Percentiles rank a stretch among this genome's conserved stretches.
These are phyloP conservation scores for Tetrapisispora iriomotensis DNA, from an alignment of 805 yeast species.

Conservation along the genomic window DNA sequence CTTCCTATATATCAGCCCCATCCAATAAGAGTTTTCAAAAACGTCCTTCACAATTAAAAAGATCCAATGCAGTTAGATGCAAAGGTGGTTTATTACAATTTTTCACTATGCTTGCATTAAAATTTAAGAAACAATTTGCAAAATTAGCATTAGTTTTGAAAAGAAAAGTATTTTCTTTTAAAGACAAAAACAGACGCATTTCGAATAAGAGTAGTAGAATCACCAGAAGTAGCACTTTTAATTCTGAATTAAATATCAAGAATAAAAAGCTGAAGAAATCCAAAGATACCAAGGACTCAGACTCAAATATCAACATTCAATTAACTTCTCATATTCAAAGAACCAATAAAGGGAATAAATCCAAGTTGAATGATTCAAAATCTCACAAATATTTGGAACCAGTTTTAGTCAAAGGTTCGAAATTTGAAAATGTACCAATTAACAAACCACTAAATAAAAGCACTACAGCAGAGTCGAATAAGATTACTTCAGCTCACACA, in stretches of 20 bases:
- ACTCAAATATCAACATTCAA: slow-evolving; percentile 10
- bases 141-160: slow-evolving; percentile 23
- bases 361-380: slow-evolving; percentile 23
- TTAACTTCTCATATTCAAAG: slow-evolving; percentile 23
- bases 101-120: slow-evolving; percentile 20
- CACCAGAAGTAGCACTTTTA: neutral
- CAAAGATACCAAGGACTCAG: neutral
- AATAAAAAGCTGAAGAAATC: neutral
- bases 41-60: slow-evolving; percentile 8
- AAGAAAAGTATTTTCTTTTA: slow-evolving; percentile 15
- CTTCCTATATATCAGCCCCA: slow-evolving; percentile 1
- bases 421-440: neutral
- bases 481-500: no score
- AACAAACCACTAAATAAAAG: neutral
- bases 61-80: slow-evolving; percentile 31
- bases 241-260: neutral
- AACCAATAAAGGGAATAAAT: slow-evolving; percentile 22
- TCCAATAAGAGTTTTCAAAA: slow-evolving; percentile 1
- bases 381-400: slow-evolving; percentile 17
- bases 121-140: slow-evolving; percentile 18
- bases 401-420: slow-evolving; percentile 5
- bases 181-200: neutral
- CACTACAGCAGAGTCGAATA: neutral
- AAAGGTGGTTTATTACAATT: slow-evolving; percentile 32
- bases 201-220: slow-evolving; percentile 1